Evolutionary conservation across 495 filamentous ascomycete species (phyloP).

Genomic region (Acidiella bohemica): DNA sequence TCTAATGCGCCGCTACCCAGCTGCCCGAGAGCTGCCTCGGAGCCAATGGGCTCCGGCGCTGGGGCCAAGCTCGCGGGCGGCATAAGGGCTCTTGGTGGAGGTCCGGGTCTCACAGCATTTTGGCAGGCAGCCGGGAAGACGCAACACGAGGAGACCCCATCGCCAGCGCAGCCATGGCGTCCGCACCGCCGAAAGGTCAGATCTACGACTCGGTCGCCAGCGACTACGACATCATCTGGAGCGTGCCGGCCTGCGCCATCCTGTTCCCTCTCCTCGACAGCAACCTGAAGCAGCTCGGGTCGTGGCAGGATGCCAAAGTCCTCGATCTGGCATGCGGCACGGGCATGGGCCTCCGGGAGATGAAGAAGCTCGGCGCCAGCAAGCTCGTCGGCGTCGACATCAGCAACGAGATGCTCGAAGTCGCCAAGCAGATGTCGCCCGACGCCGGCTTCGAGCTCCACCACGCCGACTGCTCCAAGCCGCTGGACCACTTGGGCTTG

Average conservation of each 20-base stretch:
- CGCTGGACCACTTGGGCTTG: conserved; percentile 4
- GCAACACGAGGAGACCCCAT: too few species aligned
- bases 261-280: conserved; percentile 6
- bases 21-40: too few species aligned
- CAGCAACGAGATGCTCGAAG: conserved; percentile 8
- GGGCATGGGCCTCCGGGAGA: conserved; percentile 10
- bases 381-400: conserved; percentile 12
- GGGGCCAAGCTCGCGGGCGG: too few species aligned
- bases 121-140: too few species aligned
- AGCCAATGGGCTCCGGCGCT: too few species aligned
- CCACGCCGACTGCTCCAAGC: conserved; percentile 10
- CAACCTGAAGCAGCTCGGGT: conserved; percentile 4
- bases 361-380: conserved; percentile 9
- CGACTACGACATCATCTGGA: conserved; percentile 13
- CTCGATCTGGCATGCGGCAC: conserved; percentile 11
- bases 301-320: conserved; percentile 2
- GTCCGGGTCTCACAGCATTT: too few species aligned
- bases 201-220: conserved; percentile 10
- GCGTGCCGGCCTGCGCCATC: conserved; percentile 5
- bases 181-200: conserved; percentile 9
- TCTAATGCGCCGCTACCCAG: too few species aligned
- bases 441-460: conserved; percentile 9
- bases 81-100: too few species aligned
- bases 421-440: conserved; percentile 4
- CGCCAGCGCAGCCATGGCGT: conserved; percentile 7